Percentiles rank a stretch among this genome's conserved stretches.
phyloP scores from a whole-genome alignment of 2,329 filamentous ascomycete species.

The Elsinoe australis region DNA sequence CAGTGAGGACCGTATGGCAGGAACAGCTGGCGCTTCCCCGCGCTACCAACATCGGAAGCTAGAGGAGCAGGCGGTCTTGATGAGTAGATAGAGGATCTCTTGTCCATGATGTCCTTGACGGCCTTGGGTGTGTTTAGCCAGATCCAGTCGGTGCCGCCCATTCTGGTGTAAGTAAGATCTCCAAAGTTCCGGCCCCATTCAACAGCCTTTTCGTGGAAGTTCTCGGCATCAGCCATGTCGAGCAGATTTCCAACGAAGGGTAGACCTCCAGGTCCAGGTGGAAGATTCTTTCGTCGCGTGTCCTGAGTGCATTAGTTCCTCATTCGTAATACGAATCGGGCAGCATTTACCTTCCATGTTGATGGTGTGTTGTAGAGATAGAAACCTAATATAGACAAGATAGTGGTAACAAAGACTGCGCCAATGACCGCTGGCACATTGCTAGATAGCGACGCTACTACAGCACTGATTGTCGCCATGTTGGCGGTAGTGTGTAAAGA shows the following conservation, averaged over 20 bases:
- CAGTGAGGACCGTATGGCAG: slow-evolving; percentile 27
- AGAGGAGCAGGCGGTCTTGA: slow-evolving; percentile 27
- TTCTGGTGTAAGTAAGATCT: slow-evolving; percentile 35
- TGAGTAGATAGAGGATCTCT: slow-evolving; percentile 20
- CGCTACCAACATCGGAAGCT: slow-evolving; percentile 30
- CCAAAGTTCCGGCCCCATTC: slow-evolving; percentile 34
- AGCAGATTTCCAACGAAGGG: slow-evolving; percentile 36
- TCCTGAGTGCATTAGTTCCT: too few relatives aligned
- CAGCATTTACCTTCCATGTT: slow-evolving; percentile 9
- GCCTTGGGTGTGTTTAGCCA: slow-evolving; percentile 30
- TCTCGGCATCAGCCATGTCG: slow-evolving; percentile 32
- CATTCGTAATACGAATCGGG: too few relatives aligned
- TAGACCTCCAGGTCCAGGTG: slow-evolving; percentile 34
- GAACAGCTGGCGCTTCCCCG: slow-evolving; percentile 24
- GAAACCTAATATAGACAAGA: not conserved
- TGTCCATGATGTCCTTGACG: slow-evolving; percentile 24
- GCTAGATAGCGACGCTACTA: not conserved
- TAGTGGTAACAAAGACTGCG: not conserved
- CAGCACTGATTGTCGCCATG: slow-evolving; percentile 10
- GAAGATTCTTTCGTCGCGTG: slow-evolving; percentile 29
- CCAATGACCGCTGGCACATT: slow-evolving; percentile 10
- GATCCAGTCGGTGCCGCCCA: slow-evolving; percentile 36
- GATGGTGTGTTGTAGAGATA: slow-evolving; percentile 12
- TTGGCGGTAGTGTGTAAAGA: not conserved
- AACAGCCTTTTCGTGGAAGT: slow-evolving; percentile 26